Evolutionary conservation across 805 yeast species (phyloP).

Genomic region (Dipodascus albidus): DNA sequence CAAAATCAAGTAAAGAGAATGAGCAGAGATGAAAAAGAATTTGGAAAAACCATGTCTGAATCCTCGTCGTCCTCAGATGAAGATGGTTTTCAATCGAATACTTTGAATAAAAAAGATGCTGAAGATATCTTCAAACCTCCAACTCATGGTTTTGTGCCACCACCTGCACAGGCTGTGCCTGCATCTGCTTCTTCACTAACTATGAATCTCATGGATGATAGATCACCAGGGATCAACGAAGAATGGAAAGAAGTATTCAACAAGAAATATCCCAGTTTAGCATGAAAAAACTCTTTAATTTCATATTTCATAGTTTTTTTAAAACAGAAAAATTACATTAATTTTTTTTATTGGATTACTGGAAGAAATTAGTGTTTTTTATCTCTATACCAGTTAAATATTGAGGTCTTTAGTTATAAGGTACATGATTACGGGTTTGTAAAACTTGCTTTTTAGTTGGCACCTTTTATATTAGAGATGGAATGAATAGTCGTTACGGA

Average conservation of each 20-base stretch:
- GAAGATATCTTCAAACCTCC: not conserved
- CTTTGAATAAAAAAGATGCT: not conserved
- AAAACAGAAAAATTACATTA: not conserved
- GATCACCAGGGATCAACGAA: conserved; percentile 1
- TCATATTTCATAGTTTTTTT: not conserved
- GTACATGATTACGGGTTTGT: not conserved
- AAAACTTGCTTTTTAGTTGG: no score
- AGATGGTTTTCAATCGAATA: not conserved
- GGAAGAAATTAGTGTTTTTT: no score
- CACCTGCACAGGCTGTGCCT: not conserved
- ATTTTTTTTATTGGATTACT: no score
- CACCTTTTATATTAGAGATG: not conserved
- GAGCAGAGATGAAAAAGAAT: not conserved
- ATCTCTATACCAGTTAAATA: no score
- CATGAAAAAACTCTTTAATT: not conserved
- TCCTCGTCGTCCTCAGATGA: not conserved
- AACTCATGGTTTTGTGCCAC: not conserved
- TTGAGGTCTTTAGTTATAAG: no score
- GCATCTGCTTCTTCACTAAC: not conserved
- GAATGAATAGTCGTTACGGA: not conserved
- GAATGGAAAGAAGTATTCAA: conserved; percentile 1
- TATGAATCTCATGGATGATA: conserved; percentile 1
- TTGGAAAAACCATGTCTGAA: not conserved
- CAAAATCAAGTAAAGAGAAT: not conserved
- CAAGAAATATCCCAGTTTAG: conserved; percentile 1